Evolutionary conservation across 441 rosid genomes (phyloP), one percentile per base, ranked within the genome.

Genomic region (Melastoma candidum): DNA sequence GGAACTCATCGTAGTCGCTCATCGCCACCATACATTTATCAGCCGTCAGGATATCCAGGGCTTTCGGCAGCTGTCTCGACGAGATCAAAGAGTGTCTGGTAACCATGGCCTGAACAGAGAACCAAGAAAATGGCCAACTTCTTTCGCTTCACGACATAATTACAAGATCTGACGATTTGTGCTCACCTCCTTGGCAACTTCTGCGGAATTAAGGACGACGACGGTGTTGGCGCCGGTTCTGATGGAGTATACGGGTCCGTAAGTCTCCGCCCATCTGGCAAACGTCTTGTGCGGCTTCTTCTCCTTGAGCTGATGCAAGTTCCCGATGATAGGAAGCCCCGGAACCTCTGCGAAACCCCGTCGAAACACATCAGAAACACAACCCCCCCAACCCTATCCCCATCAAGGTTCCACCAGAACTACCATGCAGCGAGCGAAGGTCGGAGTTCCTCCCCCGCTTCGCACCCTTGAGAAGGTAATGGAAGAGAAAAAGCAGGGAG

Each of bases 261-360:
- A 72, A 46, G 57, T 51, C 76, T 85, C 94, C 44, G 94, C 84
- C 98, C 97, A 92, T 39, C 51, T 80, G 1, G 75, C 48, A 59
- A 92, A 92, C 12, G 89, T 88, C 69, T 69, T 75, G 67, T 92
- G 76, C 7, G 97, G 97, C 66, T 85, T 88, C 74, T 92, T 92
- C 87, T 87, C 98, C 61, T 71, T 84, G 66, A 85, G 67, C 26
- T 82, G 87, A 66, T 84, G 68, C 81, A 92, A 66, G 54, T 88
- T 92, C 71, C 98, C 97, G 3, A 92, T 51, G 22, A 85, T 56
- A 2, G 95, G 97, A 57, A 79, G 48, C 47, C 95, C 92, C 2
- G 94, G 86, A 10, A 88, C 79, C 68, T 66, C 97, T 88, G 82
- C 75, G 74, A 44, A 56, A 65, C 47, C 17, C 46, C 56, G 45